Conservation (phyloP, 2,329 filamentous ascomycete genomes). For the Talaromyces sp. region DNA sequence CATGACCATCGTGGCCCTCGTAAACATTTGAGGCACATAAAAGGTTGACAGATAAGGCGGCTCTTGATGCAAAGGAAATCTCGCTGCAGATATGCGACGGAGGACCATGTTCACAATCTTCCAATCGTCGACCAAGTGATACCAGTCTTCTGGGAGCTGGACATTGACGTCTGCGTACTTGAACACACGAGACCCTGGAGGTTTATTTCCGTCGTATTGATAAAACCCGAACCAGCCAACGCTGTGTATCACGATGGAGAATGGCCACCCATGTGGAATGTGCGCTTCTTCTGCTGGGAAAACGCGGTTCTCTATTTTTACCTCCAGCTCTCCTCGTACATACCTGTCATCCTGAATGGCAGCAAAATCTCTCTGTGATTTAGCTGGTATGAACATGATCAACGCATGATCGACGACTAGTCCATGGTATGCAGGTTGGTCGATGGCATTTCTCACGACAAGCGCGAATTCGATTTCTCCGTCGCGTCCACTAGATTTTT, state of each 20-base stretch:
- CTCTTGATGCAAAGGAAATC: not conserved
- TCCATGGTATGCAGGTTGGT: not conserved
- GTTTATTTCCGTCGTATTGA: not conserved
- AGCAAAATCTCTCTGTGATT: not conserved
- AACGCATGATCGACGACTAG: not conserved
- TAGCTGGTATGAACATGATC: not conserved
- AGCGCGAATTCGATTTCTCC: not conserved
- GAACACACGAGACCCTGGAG: not conserved
- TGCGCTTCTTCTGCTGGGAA: not conserved
- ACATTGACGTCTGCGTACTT: not conserved
- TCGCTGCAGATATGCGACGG: not conserved
- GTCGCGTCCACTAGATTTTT: not conserved
- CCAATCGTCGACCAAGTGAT: not conserved
- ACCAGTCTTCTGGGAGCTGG: not conserved
- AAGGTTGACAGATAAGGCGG: not conserved
- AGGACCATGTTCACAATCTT: not conserved
- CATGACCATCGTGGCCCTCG: not conserved
- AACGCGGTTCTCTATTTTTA: not conserved
- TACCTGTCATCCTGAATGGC: not conserved
- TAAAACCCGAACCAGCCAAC: not conserved
- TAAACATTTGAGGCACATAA: not conserved
- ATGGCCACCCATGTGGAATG: not conserved
- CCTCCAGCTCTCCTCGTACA: not conserved
- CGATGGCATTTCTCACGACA: not conserved
- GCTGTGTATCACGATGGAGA: not conserved